Conservation (phyloP, 345 rosid species). For the Nephelium lappaceum region DNA sequence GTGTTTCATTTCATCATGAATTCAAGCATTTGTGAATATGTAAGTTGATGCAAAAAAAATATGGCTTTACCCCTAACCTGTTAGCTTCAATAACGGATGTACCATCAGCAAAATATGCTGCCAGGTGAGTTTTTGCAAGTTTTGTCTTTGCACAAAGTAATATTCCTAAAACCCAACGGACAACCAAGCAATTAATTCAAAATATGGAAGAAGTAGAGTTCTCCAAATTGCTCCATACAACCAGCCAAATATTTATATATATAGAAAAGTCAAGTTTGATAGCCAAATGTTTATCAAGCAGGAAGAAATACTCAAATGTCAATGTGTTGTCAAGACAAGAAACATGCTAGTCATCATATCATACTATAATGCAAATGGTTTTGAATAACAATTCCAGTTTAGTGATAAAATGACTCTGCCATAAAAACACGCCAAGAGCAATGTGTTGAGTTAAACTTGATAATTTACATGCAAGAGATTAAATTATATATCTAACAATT, state of each 20-base stretch:
- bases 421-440: background rate
- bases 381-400: background rate
- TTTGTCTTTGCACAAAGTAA: slow-evolving; percentile 92
- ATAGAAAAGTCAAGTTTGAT: background rate
- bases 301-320: background rate
- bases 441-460: background rate
- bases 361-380: background rate
- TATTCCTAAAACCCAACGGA: slow-evolving; percentile 53
- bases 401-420: background rate
- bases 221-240: background rate
- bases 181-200: slow-evolving; percentile 15
- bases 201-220: background rate
- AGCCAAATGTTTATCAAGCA: background rate
- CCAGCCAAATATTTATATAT: background rate
- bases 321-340: background rate
- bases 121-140: slow-evolving; percentile 71
- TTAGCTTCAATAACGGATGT: slow-evolving; percentile 56
- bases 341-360: background rate
- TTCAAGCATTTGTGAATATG: background rate
- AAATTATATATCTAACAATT: background rate
- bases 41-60: slow-evolving; percentile 7
- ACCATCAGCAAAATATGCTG: slow-evolving; percentile 83
- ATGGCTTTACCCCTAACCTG: slow-evolving; percentile 41
- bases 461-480: background rate
- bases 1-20: background rate